Percentiles rank a stretch among this genome's conserved stretches.
phyloP scores from a whole-genome alignment of 2,329 filamentous ascomycete species.

The Colletotrichum chrysophilum region DNA sequence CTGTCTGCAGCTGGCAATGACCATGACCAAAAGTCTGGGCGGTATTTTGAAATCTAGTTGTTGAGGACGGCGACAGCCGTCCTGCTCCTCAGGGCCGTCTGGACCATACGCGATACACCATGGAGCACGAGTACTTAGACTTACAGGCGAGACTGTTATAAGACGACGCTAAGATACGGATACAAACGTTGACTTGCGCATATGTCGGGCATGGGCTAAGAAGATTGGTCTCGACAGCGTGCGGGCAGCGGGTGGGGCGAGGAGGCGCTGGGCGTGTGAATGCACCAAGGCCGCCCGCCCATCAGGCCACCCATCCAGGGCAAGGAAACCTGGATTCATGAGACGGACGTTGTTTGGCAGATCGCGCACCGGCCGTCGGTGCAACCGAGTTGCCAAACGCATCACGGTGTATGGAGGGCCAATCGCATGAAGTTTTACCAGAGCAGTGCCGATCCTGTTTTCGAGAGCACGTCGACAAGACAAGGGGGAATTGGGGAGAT shows the following conservation, averaged over 20 bases:
- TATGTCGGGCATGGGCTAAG: not conserved
- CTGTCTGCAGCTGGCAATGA: not conserved
- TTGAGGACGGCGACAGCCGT: not conserved
- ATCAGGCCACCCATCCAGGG: not conserved
- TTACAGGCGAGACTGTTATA: not conserved
- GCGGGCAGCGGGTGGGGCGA: not conserved
- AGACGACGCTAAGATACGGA: not conserved
- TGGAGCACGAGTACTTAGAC: not conserved
- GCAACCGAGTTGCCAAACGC: not conserved
- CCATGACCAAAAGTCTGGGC: not conserved
- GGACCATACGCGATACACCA: not conserved
- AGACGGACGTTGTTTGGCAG: slow-evolving; percentile 2
- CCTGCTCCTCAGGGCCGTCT: too few relatives aligned
- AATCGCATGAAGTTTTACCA: not conserved
- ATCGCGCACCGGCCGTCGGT: not conserved
- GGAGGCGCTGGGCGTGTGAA: not conserved
- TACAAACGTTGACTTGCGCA: not conserved
- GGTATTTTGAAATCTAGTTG: too few relatives aligned
- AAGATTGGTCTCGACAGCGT: not conserved
- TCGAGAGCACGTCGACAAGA: not conserved
- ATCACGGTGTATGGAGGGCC: not conserved
- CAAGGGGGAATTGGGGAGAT: not conserved
- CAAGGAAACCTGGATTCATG: not conserved
- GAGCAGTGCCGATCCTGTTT: not conserved
- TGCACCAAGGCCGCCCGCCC: not conserved